Base-by-base conservation (phyloP, 2,329 filamentous ascomycete genomes). In the Colletotrichum sp. region DNA sequence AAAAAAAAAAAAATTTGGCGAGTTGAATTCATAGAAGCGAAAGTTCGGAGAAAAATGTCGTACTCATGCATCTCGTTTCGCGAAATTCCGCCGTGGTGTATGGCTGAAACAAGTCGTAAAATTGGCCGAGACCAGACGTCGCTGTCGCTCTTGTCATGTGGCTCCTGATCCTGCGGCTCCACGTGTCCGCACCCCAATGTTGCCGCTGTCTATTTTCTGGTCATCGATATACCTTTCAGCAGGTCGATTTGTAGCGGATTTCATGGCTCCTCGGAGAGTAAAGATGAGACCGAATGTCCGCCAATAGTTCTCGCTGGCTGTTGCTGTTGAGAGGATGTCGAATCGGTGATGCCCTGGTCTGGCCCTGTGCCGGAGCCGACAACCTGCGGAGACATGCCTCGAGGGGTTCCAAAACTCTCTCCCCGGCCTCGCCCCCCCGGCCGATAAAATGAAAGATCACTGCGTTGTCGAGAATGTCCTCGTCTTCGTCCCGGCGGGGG, bases 401-500 rank as follows among this genome's bases (percentile, higher is more conserved):
- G 80, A 39, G 82, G 80, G 28, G 81, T 81, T 25, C 79, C 83
- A 72, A 81, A 84, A 16, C 80, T 79, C 58, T 85, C 84, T 10
- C 79, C 80, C 34, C 83, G 81, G 39, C 80, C 82, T n/a, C 87
- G 85, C 66, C 84, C 86, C 18, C 81, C 78, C 15, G 84, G 83
- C 61, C 87, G 84, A 77, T 89, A 87, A 12, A 87, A 86, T 8
- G 91, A 92, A 75, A 91, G 83, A 80, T 94, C 93, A 83, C 93
- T 94, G 80, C 89, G 88, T 79, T 93, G 91, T 77, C 93, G 89
- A 62, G 89, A 91, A 81, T 94, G 93, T 62, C 89, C 90, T 77
- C 89, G 86, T 77, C 90, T 88, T 82, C 90, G 89, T 78, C 87
- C 86, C 10, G 87, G 87, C 27, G 88, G 88, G 5, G 89, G 89